phyloP scores from a whole-genome alignment of 768 basidiomycete species.

The Naganishia vaughanmartiniae region DNA sequence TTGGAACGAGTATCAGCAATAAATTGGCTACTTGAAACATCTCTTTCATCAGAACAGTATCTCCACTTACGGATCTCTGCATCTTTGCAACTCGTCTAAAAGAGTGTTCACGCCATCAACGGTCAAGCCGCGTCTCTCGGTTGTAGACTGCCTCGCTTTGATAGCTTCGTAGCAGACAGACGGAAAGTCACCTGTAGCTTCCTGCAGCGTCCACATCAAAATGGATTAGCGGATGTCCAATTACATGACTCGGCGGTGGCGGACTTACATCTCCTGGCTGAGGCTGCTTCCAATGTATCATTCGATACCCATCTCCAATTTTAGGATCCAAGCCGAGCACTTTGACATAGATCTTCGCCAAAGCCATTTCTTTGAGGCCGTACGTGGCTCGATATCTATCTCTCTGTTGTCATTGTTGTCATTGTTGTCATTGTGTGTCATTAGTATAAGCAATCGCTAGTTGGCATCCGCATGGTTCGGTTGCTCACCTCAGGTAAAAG shows the following conservation, averaged over 20 bases:
- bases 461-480: no score
- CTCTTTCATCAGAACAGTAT: not conserved
- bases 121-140: constrained; percentile 63
- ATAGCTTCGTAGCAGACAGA: constrained; percentile 83
- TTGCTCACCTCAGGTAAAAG: constrained; percentile 77
- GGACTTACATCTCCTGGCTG: constrained; percentile 47
- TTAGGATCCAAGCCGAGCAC: constrained; percentile 77
- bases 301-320: constrained; percentile 74
- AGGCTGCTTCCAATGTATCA: constrained; percentile 76
- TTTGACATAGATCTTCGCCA: constrained; percentile 89
- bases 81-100: constrained; percentile 72
- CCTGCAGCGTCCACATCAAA: constrained; percentile 11
- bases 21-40: no score
- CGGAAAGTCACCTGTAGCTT: constrained; percentile 70
- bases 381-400: constrained; percentile 90
- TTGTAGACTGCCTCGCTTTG: constrained; percentile 69
- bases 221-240: not conserved
- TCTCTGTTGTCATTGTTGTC: constrained; percentile 64
- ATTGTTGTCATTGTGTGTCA: no score
- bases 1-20: not conserved
- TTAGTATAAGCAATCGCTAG: no score
- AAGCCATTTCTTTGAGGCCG: constrained; percentile 87
- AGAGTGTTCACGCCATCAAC: constrained; percentile 79
- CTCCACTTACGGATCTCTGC: constrained; percentile 67
- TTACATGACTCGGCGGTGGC: not conserved